Base-by-base conservation (phyloP, 2,329 filamentous ascomycete genomes). In the Paramyrothecium roridum region DNA sequence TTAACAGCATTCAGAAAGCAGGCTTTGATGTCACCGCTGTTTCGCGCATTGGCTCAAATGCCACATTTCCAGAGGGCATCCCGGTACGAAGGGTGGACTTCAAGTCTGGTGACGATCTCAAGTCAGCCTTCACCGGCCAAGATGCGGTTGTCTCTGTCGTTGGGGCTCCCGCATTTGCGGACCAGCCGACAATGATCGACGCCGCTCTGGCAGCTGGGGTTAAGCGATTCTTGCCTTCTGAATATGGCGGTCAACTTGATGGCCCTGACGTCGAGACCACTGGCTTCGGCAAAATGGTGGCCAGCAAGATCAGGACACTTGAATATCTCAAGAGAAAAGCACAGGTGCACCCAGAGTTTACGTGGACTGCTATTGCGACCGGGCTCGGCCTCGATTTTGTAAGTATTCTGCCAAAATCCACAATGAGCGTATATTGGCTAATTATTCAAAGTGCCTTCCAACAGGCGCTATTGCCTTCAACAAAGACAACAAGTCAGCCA, bases 331-430 rank as follows among this genome's bases (percentile, higher is more conserved):
- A 53, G 13, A 55, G 60, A 43, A 46, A 60, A 4, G 53, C 59
- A 2, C 30, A 56, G 43, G 56, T 60, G 55, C 53, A 61, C 30
- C 54, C 55, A 16, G 57, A 52, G 48, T 79, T 88, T 58, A 78
- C 73, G 30, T 89, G 85, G 85, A 87, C 82, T 1, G 80, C 74
- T 2, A 65, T 89, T 16, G 77, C 83, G 3, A 80, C 73, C 10
- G 83, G 84, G 0, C 70, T 80, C 2, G 84, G 88, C 67, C 85
- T 88, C 64, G 85, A 88, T 63, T 83, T 79, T 81, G 76, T 79
- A 65, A 23, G 70, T 62, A 0, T 8, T 20, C 21, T 34, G 50
- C 12, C 7, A n/a, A n/a, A 49, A 16, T 3, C 4, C n/a, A 6
- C 7, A 17, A 43, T 43, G n/a, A 43, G 12, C 37, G 7, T 37